Evolutionary conservation across 768 basidiomycete species (phyloP), one percentile per base, ranked within the genome.

Genomic region (Suillus paluster): DNA sequence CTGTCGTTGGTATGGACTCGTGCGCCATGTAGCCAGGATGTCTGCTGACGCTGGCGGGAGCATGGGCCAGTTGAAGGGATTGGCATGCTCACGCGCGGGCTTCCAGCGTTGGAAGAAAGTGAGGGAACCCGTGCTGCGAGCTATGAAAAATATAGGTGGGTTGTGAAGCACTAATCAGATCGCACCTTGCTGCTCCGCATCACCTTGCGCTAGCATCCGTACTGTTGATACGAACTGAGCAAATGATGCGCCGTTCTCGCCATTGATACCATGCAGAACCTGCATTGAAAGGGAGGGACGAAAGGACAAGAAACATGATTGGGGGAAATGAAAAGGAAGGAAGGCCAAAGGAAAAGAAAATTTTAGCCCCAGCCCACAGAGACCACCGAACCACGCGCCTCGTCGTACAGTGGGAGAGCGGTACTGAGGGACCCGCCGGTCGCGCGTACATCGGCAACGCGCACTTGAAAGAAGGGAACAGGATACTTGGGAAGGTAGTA

Each of bases 11-110:
- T 67, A 17, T 8, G 39, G 60, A 4, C 62, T 69, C 12, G 71
- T 66, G 48, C 63, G 64, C 73, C 73, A 74, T 3, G 67, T 21
- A 3, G 54, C 64, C 48, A 75, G 63, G n/a, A 75, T 70, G 15
- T 75, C 73, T 17, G 68, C 66, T 8, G 73, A 67, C 21, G 34
- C 63, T 0, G 46, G 0, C 3, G 73, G 73, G 2, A 76, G 68
- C 71, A 76, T 71, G 0, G 73, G 73, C 73, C 75, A 74, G 10
- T 65, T 68, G 60, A 75, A 76, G 0, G 73, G 73, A 38, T 71
- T 75, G 1, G 75, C 70, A 17, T 76, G 76, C 45, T 75, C 60
- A 15, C 73, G 68, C 3, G 73, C 65, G 3, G 66, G 71, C 49
- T 75, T 75, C 73, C 73, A 75, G 39, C 60, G 57, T 41, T 75